These are phyloP conservation scores for Atractiella rhizophila DNA, from an alignment of 768 basidiomycete species.

Conservation along the genomic window DNA sequence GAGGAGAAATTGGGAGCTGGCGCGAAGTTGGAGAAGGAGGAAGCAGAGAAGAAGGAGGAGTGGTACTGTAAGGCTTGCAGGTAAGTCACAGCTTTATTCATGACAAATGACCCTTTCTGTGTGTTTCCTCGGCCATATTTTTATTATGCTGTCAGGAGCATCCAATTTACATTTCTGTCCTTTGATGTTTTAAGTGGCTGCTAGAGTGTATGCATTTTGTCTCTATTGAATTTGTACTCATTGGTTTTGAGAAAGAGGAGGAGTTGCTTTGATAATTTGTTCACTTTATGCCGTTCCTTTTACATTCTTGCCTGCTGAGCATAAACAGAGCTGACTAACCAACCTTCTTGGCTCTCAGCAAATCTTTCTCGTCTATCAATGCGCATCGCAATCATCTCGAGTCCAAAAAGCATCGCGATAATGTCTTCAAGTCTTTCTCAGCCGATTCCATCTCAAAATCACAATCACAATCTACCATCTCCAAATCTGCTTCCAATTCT, in stretches of 20 bases:
- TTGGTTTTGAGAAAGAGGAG: no score
- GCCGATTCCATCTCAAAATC: slow-evolving; percentile 9
- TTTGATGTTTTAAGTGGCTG: no score
- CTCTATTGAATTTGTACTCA: no score
- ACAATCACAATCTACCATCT: background rate
- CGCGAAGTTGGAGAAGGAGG: background rate
- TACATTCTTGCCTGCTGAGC: background rate
- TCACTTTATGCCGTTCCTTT: no score
- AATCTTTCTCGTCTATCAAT: slow-evolving; percentile 67
- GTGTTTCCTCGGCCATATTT: background rate
- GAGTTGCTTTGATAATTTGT: no score
- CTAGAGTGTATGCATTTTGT: no score
- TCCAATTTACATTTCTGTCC: no score
- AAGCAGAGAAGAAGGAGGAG: slow-evolving; percentile 1
- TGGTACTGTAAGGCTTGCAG: slow-evolving; percentile 49
- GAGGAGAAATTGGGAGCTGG: slow-evolving; percentile 48
- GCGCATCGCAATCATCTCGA: slow-evolving; percentile 63
- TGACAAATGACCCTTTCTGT: background rate
- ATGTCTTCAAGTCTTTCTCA: slow-evolving; percentile 29
- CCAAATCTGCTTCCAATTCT: background rate
- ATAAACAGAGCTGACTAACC: background rate
- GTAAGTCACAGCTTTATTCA: slow-evolving; percentile 27
- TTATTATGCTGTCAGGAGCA: no score
- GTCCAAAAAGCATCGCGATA: slow-evolving; percentile 73
- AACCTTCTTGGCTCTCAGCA: slow-evolving; percentile 36